Percentiles rank a stretch among this genome's conserved stretches.
These are phyloP conservation scores for Sanchytrium tribonematis DNA, from an alignment of 371 early-diverging fungal species.

Conservation along the genomic window DNA sequence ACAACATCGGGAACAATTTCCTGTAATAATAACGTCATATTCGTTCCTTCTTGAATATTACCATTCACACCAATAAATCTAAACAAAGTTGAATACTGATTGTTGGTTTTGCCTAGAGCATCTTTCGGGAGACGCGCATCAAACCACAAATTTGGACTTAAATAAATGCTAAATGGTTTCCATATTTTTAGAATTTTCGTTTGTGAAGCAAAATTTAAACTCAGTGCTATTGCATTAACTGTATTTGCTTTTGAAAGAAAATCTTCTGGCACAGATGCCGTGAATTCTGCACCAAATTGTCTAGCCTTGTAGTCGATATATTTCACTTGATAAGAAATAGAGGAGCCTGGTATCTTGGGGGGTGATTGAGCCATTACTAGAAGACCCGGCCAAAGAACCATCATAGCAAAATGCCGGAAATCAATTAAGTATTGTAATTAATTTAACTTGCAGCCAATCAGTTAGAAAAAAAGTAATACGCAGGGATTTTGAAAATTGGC, in stretches of 20 bases:
- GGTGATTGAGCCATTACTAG: no score
- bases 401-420: no score
- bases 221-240: not conserved
- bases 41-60: not conserved
- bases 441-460: no score
- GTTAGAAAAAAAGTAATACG: no score
- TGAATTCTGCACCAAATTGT: not conserved
- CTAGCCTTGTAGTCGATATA: not conserved
- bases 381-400: no score
- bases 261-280: not conserved
- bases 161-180: not conserved
- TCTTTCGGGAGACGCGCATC: not conserved
- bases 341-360: not conserved
- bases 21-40: not conserved
- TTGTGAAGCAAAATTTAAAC: not conserved
- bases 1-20: not conserved
- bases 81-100: not conserved
- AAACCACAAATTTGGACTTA: not conserved
- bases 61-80: not conserved
- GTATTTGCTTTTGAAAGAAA: not conserved
- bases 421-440: no score
- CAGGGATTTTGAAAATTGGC: no score
- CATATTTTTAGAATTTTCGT: not conserved
- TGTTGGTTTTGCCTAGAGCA: not conserved
- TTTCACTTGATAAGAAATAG: not conserved